Evolutionary conservation across 2,329 filamentous ascomycete species (phyloP).

Genomic region (Alternaria sp.): DNA sequence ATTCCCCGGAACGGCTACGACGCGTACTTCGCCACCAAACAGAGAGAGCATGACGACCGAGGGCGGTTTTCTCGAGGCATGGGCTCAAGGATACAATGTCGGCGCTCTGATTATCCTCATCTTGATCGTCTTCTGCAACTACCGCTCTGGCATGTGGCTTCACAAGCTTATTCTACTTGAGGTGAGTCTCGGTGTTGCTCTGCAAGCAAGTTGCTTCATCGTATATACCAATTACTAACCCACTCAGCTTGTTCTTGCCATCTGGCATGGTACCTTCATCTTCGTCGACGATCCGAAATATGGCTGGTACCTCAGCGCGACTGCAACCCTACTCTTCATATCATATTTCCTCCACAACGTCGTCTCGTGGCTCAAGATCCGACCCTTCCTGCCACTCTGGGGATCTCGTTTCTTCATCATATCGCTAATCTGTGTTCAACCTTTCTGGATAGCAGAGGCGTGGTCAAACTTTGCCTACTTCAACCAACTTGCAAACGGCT

Average conservation of each 20-base stretch:
- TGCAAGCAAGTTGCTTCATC: accelerated
- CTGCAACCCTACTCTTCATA: slow-evolving; percentile 44
- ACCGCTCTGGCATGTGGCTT: slow-evolving; percentile 39
- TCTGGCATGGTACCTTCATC: slow-evolving; percentile 47
- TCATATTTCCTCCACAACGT: slow-evolving; percentile 46
- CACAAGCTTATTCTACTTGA: slow-evolving; percentile 47
- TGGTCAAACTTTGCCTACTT: slow-evolving; percentile 48
- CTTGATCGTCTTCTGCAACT: slow-evolving; percentile 47
- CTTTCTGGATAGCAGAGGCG: slow-evolving; percentile 44
- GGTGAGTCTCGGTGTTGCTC: slow-evolving; percentile 11
- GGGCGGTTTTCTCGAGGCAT: slow-evolving; percentile 42
- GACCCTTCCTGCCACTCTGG: slow-evolving; percentile 42
- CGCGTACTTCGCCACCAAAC: slow-evolving; percentile 36
- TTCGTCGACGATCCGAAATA: slow-evolving; percentile 40
- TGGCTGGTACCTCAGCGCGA: slow-evolving; percentile 44
- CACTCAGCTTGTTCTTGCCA: slow-evolving; percentile 41
- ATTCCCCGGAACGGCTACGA: slow-evolving; percentile 23
- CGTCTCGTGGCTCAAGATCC: slow-evolving; percentile 45
- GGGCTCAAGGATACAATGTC: slow-evolving; percentile 47
- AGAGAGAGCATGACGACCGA: slow-evolving; percentile 32
- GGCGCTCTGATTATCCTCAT: slow-evolving; percentile 43
- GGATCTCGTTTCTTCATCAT: slow-evolving; percentile 44
- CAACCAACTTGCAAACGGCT: slow-evolving; percentile 34
- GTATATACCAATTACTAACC: slow-evolving; percentile 7
- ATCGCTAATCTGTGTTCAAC: slow-evolving; percentile 40